A percentile compares a stretch with the other conserved stretches of the same genome.
Evolutionary conservation across 2,329 filamentous ascomycete species (phyloP).

Genomic region (Fusarium sp.): DNA sequence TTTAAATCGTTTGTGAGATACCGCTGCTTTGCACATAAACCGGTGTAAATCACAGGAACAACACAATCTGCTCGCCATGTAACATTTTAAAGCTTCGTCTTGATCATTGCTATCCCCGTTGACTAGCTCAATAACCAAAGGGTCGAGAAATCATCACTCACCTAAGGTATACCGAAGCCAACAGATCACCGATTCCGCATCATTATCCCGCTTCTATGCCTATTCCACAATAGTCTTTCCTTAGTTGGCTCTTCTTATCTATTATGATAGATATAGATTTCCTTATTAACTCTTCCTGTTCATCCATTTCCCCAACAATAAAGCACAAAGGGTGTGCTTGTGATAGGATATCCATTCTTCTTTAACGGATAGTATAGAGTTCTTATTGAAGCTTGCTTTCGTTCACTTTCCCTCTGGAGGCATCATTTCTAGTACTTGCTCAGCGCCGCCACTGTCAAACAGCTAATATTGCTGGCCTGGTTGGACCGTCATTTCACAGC

Average conservation of each 20-base stretch:
- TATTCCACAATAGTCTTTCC: fast-evolving
- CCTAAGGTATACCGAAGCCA: not conserved
- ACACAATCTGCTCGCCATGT: not conserved
- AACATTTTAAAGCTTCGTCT: too few species aligned
- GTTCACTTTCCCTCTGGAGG: not conserved
- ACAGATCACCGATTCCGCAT: not conserved
- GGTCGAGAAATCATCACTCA: not conserved
- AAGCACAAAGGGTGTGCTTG: not conserved
- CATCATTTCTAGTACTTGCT: not conserved
- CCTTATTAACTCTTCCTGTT: not conserved
- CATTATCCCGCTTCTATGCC: not conserved
- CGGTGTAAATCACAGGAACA: not conserved
- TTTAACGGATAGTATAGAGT: not conserved
- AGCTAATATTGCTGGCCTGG: not conserved
- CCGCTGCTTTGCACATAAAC: not conserved
- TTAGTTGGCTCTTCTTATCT: not conserved
- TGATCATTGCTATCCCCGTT: not conserved
- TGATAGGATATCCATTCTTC: not conserved
- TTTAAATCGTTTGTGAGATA: not conserved
- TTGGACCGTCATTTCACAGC: not conserved
- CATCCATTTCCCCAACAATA: not conserved
- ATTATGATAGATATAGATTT: not conserved
- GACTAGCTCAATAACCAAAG: not conserved
- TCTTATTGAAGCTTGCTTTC: not conserved
- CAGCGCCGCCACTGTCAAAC: not conserved